phyloP scores from a whole-genome alignment of 2,329 filamentous ascomycete species.

The Aspergillus glaucus region DNA sequence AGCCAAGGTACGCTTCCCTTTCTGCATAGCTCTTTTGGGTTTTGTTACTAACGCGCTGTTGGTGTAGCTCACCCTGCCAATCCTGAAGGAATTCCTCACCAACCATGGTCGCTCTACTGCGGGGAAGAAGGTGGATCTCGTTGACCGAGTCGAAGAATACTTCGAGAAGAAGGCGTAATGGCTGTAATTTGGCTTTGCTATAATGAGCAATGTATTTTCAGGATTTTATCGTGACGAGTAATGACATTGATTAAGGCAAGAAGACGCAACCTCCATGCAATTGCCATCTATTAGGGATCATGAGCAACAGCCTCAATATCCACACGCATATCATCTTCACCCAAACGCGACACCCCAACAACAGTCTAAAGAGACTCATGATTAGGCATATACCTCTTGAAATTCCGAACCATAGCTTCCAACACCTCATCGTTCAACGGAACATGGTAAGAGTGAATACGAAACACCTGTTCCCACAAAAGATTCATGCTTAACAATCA shows the following conservation, averaged over 20 bases:
- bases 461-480: constrained; percentile 42
- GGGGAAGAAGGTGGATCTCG: constrained; percentile 47
- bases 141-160: constrained; percentile 45
- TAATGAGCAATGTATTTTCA: too few species aligned
- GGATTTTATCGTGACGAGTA: too few species aligned
- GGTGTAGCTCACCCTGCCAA: constrained; percentile 39
- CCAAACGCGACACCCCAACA: constrained; percentile 47
- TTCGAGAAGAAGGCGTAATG: constrained; percentile 36
- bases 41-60: neutral
- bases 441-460: constrained; percentile 43
- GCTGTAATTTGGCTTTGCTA: too few species aligned
- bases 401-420: constrained; percentile 41
- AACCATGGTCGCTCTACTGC: constrained; percentile 35
- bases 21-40: neutral
- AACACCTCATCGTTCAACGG: constrained; percentile 35
- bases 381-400: constrained; percentile 47
- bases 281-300: constrained; percentile 13
- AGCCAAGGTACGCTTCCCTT: constrained; percentile 27
- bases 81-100: constrained; percentile 43
- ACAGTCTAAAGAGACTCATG: constrained; percentile 51
- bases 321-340: constrained; percentile 47
- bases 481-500: too few species aligned
- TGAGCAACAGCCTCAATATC: constrained; percentile 54
- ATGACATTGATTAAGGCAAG: too few species aligned
- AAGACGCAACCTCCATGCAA: too few species aligned